phyloP scores from a whole-genome alignment of 345 rosid species.

The Camelina neglecta region DNA sequence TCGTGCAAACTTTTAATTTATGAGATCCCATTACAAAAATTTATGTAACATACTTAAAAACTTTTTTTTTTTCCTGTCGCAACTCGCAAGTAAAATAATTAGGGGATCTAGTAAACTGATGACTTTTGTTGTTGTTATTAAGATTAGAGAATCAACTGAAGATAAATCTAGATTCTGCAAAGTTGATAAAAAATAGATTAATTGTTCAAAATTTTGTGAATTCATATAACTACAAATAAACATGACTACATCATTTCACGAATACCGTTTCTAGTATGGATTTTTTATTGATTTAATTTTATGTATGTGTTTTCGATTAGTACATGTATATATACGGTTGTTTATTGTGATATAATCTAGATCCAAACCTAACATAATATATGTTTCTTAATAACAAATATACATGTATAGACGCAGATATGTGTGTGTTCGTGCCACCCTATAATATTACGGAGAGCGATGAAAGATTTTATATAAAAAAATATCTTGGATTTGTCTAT shows the following conservation, averaged over 20 bases:
- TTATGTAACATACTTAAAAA: not conserved
- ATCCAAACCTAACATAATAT: not conserved
- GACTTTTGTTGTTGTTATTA: not conserved
- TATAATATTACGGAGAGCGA: not conserved
- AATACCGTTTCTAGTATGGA: too few species aligned
- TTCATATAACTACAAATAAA: not conserved
- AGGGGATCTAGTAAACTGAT: too few species aligned
- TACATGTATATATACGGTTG: too few species aligned
- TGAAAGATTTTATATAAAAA: not conserved
- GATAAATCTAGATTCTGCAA: not conserved
- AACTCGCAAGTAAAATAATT: too few species aligned
- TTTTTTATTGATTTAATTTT: too few species aligned
- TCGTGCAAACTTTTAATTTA: not conserved
- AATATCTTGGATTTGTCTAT: not conserved
- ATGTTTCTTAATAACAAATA: not conserved
- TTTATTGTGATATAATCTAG: too few species aligned
- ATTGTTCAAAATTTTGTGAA: not conserved
- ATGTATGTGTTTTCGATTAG: too few species aligned
- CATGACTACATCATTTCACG: not conserved
- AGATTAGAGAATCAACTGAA: not conserved
- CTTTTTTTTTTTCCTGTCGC: too few species aligned
- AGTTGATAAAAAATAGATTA: not conserved
- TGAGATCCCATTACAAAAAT: not conserved
- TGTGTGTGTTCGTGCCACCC: not conserved
- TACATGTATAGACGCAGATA: not conserved